Conservation (phyloP, 805 yeast genomes). For the Tetrapisispora iriomotensis region DNA sequence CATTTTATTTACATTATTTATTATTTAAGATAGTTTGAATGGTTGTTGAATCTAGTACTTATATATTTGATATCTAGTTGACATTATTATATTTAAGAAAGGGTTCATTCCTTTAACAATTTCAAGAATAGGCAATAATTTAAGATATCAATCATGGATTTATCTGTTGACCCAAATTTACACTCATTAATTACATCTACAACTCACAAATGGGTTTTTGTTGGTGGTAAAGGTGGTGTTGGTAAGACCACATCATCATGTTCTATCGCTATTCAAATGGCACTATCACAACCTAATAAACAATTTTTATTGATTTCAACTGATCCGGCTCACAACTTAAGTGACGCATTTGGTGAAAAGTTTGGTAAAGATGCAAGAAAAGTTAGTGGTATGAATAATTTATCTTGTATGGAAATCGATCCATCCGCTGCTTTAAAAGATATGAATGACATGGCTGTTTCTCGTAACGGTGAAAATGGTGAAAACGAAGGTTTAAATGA, state of each 20-base stretch:
- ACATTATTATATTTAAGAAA: too few relatives aligned
- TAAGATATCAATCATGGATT: constrained; percentile 44
- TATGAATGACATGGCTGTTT: constrained; percentile 45
- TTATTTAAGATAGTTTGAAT: too few relatives aligned
- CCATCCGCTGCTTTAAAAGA: constrained; percentile 92
- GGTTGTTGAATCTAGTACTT: too few relatives aligned
- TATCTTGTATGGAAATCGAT: constrained; percentile 97
- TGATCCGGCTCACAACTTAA: constrained; percentile 96
- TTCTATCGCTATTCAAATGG: constrained; percentile 88
- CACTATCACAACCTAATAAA: constrained; percentile 67
- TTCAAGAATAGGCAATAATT: too few relatives aligned
- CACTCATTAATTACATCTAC: constrained; percentile 57
- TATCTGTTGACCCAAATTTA: constrained; percentile 62
- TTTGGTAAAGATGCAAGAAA: constrained; percentile 94
- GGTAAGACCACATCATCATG: constrained; percentile 98
- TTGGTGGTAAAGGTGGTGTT: constrained; percentile 99
- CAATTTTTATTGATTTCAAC: constrained; percentile 86
- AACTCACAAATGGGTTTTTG: constrained; percentile 88
- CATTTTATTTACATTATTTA: too few relatives aligned
- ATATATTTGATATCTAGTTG: too few relatives aligned
- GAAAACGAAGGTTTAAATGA: constrained; percentile 27
- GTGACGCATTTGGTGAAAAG: constrained; percentile 97
- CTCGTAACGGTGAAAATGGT: constrained; percentile 34
- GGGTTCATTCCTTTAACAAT: too few relatives aligned
- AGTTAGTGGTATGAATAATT: constrained; percentile 79